Percentiles rank a stretch among this genome's conserved stretches.
Evolutionary conservation across 768 basidiomycete species (phyloP).

Genomic region (Macrolepiota albuminosa): DNA sequence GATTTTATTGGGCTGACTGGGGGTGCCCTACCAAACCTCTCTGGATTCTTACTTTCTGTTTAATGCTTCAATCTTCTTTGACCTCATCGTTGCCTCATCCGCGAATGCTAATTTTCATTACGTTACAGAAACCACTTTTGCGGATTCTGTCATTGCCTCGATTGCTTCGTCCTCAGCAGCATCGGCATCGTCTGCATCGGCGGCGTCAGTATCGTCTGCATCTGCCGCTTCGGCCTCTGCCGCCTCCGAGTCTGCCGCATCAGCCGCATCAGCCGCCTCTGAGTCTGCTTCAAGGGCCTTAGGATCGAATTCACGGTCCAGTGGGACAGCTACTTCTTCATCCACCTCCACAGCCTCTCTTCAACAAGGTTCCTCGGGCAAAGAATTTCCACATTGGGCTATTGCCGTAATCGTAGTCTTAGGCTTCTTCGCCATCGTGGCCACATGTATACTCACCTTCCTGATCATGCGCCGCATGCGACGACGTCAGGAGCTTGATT

Average conservation of each 20-base stretch:
- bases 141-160: constrained; percentile 60
- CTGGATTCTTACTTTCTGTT: background rate
- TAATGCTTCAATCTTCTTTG: background rate
- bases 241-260: constrained; percentile 8
- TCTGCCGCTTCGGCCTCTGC: constrained; percentile 29
- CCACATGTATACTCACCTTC: constrained; percentile 64
- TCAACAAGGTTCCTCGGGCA: constrained; percentile 32
- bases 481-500: constrained; percentile 37
- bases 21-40: background rate
- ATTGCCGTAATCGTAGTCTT: constrained; percentile 88
- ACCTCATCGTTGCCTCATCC: background rate
- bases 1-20: background rate
- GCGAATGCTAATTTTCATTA: background rate
- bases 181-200: constrained; percentile 31
- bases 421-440: constrained; percentile 77
- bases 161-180: constrained; percentile 36
- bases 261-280: constrained; percentile 6
- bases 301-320: constrained; percentile 1
- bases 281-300: constrained; percentile 22
- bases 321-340: constrained; percentile 7
- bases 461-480: constrained; percentile 69
- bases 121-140: constrained; percentile 65
- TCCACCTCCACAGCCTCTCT: constrained; percentile 33
- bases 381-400: constrained; percentile 80
- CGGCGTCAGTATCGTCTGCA: constrained; percentile 42